phyloP scores from a whole-genome alignment of 768 basidiomycete genomes.

The Mycena leptocephala region DNA sequence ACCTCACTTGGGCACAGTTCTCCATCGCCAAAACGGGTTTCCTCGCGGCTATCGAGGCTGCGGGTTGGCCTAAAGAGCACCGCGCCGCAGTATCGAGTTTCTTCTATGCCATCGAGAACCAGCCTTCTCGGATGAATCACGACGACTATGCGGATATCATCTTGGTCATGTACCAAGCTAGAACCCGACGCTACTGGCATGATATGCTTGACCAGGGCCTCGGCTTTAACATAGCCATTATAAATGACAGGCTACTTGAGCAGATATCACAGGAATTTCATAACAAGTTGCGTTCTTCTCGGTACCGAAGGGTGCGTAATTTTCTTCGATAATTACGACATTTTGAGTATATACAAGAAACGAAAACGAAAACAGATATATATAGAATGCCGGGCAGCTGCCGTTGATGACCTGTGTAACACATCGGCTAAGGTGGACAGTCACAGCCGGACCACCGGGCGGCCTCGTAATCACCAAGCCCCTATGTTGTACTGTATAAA shows the following conservation, averaged over 20 bases:
- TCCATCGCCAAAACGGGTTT: conserved; percentile 29
- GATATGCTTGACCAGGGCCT: not conserved
- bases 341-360: not conserved
- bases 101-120: conserved; percentile 31
- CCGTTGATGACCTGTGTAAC: too few species aligned
- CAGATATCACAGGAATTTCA: not conserved
- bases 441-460: too few species aligned
- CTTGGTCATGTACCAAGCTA: conserved; percentile 1
- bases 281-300: not conserved
- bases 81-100: conserved; percentile 21
- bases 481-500: too few species aligned
- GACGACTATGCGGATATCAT: conserved; percentile 5
- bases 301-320: not conserved
- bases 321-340: not conserved
- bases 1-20: conserved; percentile 40
- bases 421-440: too few species aligned
- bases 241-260: not conserved
- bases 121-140: conserved; percentile 1
- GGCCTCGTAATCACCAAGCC: too few species aligned
- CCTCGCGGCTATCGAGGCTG: not conserved
- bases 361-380: not conserved
- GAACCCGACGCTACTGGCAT: not conserved
- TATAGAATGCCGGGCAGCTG: not conserved
- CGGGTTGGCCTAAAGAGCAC: conserved; percentile 24
- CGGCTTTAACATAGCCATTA: not conserved